These are phyloP conservation scores for Podaxis sp. DNA, from an alignment of 768 basidiomycete species.

Conservation along the genomic window DNA sequence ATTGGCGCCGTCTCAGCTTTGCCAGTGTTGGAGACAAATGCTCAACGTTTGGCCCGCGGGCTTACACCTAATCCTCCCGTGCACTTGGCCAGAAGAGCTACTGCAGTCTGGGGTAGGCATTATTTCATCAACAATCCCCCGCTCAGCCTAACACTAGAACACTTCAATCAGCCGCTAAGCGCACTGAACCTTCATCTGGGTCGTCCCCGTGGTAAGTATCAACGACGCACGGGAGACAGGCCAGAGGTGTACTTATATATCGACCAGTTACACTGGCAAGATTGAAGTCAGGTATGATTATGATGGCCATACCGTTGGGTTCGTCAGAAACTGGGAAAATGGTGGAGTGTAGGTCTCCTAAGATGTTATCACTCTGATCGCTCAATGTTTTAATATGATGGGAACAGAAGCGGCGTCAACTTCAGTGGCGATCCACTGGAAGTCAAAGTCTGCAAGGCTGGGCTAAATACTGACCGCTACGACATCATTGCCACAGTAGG, in stretches of 20 bases:
- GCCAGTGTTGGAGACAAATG: conserved; percentile 37
- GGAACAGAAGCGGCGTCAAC: conserved; percentile 34
- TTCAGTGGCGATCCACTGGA: conserved; percentile 32
- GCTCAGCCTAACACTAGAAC: not conserved
- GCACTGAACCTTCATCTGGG: not conserved
- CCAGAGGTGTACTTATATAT: not conserved
- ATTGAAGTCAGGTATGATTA: conserved; percentile 32
- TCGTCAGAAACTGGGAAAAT: conserved; percentile 29
- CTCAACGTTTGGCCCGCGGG: conserved; percentile 44
- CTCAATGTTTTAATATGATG: not conserved
- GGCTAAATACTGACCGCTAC: conserved; percentile 22
- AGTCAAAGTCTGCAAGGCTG: conserved; percentile 28
- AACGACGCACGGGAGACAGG: not conserved
- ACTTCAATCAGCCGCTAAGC: not conserved
- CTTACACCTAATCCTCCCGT: conserved; percentile 36
- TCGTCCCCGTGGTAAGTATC: conserved; percentile 22
- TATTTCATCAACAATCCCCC: not conserved
- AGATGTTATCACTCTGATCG: not conserved
- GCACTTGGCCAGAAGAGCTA: conserved; percentile 18
- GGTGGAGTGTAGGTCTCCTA: conserved; percentile 25
- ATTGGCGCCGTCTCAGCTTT: conserved; percentile 21
- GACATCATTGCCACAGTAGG: conserved; percentile 39
- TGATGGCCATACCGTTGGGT: conserved; percentile 20
- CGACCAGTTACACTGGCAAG: conserved; percentile 32
- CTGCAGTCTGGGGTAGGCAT: not conserved